These are phyloP conservation scores for Lophiotrema nucula DNA, from an alignment of 495 filamentous ascomycete species.

Conservation along the genomic window DNA sequence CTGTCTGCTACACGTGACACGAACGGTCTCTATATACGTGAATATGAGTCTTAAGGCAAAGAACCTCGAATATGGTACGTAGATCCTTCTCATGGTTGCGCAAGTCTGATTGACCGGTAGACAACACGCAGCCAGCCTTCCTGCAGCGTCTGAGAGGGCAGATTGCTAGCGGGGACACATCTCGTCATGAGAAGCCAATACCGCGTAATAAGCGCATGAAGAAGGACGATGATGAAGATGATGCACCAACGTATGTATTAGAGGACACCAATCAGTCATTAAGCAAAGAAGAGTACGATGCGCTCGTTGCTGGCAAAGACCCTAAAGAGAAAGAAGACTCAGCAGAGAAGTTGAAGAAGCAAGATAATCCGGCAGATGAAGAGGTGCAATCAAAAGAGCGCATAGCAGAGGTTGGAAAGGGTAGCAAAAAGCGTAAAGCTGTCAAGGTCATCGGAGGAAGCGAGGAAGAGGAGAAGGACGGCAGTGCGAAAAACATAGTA, in stretches of 20 bases:
- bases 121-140: slow-evolving; percentile 42
- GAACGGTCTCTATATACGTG: too few relatives aligned
- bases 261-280: slow-evolving; percentile 47
- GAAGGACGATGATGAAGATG: slow-evolving; percentile 45
- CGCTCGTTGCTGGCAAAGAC: slow-evolving; percentile 36
- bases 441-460: slow-evolving; percentile 38
- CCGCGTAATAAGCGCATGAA: slow-evolving; percentile 40
- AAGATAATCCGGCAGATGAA: neutral
- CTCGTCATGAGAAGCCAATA: slow-evolving; percentile 44
- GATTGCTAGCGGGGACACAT: slow-evolving; percentile 39
- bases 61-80: slow-evolving; percentile 46
- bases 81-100: neutral
- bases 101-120: slow-evolving; percentile 24
- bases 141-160: slow-evolving; percentile 46
- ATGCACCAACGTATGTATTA: slow-evolving; percentile 51
- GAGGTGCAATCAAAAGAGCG: slow-evolving; percentile 16
- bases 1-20: too few relatives aligned
- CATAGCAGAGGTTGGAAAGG: slow-evolving; percentile 23
- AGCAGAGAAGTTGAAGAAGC: neutral
- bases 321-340: neutral
- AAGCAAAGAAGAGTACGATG: slow-evolving; percentile 46
- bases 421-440: slow-evolving; percentile 39
- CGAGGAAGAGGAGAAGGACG: slow-evolving; percentile 20
- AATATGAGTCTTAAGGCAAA: slow-evolving; percentile 48
- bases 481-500: neutral